Evolutionary conservation across 345 rosid species (phyloP).

Genomic region (Brassica cretica): DNA sequence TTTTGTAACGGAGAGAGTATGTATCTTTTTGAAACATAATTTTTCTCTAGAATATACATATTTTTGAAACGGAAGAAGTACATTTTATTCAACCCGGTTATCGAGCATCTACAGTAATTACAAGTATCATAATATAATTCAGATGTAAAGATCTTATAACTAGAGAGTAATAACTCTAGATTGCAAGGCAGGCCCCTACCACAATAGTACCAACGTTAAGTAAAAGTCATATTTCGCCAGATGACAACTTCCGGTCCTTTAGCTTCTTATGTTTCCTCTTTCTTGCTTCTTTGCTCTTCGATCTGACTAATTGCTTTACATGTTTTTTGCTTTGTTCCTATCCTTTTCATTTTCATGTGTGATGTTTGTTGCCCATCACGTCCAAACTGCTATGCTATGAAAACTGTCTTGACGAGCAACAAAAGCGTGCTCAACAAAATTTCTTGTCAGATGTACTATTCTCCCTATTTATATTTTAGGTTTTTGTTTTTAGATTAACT

Average conservation of each 20-base stretch:
- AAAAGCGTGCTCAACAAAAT: background rate
- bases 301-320: slow-evolving; percentile 7
- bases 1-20: too few species aligned
- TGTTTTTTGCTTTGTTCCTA: slow-evolving; percentile 15
- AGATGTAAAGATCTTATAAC: slow-evolving; percentile 1
- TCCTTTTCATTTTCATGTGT: background rate
- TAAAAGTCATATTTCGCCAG: slow-evolving; percentile 14
- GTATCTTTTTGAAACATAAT: too few species aligned
- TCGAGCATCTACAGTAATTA: background rate
- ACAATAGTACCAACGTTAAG: slow-evolving; percentile 11
- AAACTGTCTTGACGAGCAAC: background rate
- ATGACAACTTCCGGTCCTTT: slow-evolving; percentile 25
- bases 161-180: background rate
- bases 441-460: background rate
- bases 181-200: slow-evolving; percentile 10
- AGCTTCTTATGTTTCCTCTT: background rate
- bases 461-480: background rate
- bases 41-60: too few species aligned
- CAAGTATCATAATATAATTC: background rate
- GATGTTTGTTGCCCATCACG: background rate
- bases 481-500: background rate
- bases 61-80: too few species aligned
- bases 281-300: background rate
- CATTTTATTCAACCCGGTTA: background rate
- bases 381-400: slow-evolving; percentile 7